A percentile compares a stretch with the other conserved stretches of the same genome.
Conservation (phyloP, 164 flowering plant species). For the Annona squamosa region DNA sequence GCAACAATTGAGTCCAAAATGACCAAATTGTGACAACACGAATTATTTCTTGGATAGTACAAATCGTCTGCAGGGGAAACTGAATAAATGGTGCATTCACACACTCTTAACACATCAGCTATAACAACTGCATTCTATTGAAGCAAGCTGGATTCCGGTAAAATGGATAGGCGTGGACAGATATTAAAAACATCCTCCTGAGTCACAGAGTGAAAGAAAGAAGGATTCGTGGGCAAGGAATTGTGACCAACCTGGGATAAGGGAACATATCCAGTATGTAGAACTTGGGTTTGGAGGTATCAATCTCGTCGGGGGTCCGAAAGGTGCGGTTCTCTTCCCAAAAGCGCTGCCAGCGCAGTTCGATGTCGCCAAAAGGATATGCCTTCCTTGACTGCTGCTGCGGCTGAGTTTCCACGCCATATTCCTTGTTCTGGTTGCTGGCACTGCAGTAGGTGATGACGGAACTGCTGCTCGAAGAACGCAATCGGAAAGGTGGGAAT, state of each 20-base stretch:
- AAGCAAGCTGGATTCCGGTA: background rate
- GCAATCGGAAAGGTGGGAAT: slow-evolving; percentile 3
- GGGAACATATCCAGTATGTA: slow-evolving; percentile 99
- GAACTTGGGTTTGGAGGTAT: slow-evolving; percentile 80
- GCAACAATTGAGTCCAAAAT: no score
- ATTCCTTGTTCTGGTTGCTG: slow-evolving; percentile 11
- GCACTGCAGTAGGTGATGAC: slow-evolving; percentile 3
- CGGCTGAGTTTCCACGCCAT: slow-evolving; percentile 20
- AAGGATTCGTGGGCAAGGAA: background rate
- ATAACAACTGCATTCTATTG: background rate
- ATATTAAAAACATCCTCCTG: background rate
- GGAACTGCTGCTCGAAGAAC: slow-evolving; percentile 3
- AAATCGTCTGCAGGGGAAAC: no score
- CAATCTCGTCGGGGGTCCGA: slow-evolving; percentile 79
- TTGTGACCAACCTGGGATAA: slow-evolving; percentile 67
- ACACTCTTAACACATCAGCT: no score
- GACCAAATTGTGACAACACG: no score
- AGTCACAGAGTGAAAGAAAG: background rate
- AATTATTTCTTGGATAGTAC: no score
- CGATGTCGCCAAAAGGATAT: slow-evolving; percentile 85
- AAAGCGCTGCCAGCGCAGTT: slow-evolving; percentile 79
- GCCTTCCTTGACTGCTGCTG: slow-evolving; percentile 38
- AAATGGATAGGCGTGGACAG: background rate
- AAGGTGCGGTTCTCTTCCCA: slow-evolving; percentile 88
- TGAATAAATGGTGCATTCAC: no score